Conservation (phyloP, 495 filamentous ascomycete species). For the Articulospora tetracladia region DNA sequence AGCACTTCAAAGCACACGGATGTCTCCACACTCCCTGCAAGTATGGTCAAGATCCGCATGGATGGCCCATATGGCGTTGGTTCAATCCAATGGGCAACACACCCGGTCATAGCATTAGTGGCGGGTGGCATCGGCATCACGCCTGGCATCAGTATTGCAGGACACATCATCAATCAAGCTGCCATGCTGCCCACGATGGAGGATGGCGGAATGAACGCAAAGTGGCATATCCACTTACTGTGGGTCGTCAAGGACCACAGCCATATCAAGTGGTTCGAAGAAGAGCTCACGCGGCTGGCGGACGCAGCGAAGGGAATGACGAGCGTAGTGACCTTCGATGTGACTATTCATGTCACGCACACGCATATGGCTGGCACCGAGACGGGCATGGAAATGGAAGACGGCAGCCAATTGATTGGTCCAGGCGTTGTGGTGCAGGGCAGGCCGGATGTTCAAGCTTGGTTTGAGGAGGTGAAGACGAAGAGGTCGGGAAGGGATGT, state of each 20-base stretch:
- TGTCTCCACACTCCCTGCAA: no score
- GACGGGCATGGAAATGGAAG: neutral
- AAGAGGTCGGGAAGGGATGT: conserved; percentile 7
- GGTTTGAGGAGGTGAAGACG: conserved; percentile 8
- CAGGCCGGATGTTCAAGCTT: conserved; percentile 10
- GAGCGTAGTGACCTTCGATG: conserved; percentile 16
- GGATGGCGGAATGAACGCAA: neutral
- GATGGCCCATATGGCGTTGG: conserved; percentile 22
- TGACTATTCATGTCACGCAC: conserved; percentile 14
- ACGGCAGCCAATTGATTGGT: no score
- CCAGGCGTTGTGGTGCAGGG: conserved; percentile 12
- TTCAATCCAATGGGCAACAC: conserved; percentile 4
- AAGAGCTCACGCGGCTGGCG: conserved; percentile 9
- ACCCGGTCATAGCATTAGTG: conserved; percentile 15
- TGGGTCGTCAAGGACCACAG: conserved; percentile 13
- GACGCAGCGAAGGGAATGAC: neutral
- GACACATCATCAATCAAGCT: conserved; percentile 14
- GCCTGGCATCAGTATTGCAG: conserved; percentile 22
- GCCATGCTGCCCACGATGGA: neutral
- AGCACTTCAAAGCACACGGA: no score
- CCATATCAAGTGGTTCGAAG: conserved; percentile 18
- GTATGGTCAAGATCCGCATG: conserved; percentile 4
- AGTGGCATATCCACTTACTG: conserved; percentile 19
- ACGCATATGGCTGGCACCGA: neutral
- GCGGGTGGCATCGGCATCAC: conserved; percentile 25